These are phyloP conservation scores for Penicillium concentricum DNA, from an alignment of 2,329 filamentous ascomycete genomes.

Conservation along the genomic window DNA sequence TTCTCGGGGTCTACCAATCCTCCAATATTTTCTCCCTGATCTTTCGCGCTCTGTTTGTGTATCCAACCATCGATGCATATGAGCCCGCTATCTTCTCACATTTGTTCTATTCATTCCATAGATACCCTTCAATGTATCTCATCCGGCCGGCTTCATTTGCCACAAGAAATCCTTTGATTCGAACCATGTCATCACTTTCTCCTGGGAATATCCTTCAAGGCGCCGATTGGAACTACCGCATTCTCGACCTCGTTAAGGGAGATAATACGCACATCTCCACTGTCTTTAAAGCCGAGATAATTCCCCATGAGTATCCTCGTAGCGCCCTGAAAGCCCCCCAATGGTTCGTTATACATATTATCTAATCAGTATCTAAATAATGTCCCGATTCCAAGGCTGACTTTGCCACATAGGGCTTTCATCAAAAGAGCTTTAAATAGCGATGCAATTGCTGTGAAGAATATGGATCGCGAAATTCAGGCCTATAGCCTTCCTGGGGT, in stretches of 20 bases:
- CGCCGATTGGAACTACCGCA: not conserved
- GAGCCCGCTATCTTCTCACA: too few species aligned
- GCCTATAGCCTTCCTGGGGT: not conserved
- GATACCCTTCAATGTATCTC: too few species aligned
- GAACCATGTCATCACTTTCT: not conserved
- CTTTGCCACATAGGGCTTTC: not conserved
- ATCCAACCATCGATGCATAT: too few species aligned
- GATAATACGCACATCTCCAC: not conserved
- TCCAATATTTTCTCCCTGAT: too few species aligned
- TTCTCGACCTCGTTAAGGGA: not conserved
- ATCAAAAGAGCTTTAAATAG: not conserved
- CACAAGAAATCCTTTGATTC: too few species aligned
- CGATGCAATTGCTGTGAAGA: not conserved
- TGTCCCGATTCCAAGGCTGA: not conserved
- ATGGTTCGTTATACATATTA: not conserved
- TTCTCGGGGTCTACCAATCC: too few species aligned
- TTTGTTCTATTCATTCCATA: too few species aligned
- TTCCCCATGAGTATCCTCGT: not conserved
- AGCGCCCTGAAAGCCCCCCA: not conserved
- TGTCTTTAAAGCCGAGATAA: not conserved
- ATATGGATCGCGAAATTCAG: not conserved
- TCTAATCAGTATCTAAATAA: not conserved
- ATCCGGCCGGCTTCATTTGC: too few species aligned
- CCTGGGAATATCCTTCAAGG: not conserved
- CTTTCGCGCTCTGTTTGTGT: too few species aligned